Conservation (phyloP, 2,329 filamentous ascomycete species). For the Akanthomyces muscarius region DNA sequence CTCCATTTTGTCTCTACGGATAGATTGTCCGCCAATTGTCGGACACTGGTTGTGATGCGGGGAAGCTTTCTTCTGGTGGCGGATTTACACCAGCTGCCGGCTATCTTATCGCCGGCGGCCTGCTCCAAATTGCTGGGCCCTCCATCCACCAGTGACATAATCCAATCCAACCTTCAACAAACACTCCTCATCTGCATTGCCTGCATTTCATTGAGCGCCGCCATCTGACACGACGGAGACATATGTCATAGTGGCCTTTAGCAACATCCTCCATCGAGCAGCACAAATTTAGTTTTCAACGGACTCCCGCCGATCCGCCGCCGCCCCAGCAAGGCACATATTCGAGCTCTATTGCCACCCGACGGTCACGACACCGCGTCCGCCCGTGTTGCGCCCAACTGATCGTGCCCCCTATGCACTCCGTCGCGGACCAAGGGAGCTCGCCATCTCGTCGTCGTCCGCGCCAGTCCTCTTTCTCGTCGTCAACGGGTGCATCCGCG, state of each 20-base stretch:
- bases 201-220: neutral
- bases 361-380: neutral
- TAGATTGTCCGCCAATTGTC: too few species aligned
- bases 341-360: neutral
- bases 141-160: neutral
- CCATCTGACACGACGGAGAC: neutral
- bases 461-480: conserved; percentile 34
- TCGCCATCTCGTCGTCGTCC: conserved; percentile 37
- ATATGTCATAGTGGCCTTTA: neutral
- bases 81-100: neutral
- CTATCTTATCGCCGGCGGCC: conserved; percentile 9
- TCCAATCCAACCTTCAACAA: neutral
- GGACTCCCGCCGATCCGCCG: neutral
- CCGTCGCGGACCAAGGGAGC: conserved; percentile 27
- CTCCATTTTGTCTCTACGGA: too few species aligned
- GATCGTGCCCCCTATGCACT: conserved; percentile 29
- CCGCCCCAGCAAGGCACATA: neutral
- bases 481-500: conserved; percentile 24
- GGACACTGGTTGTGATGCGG: neutral
- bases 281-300: neutral
- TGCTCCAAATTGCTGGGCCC: neutral
- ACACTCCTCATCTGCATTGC: neutral
- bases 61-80: neutral
- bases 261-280: neutral
- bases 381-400: neutral